A percentile compares a stretch with the other conserved stretches of the same genome.
These are phyloP conservation scores for Dillenia suffruticosa DNA, from an alignment of 164 flowering plant genomes.

Conservation along the genomic window DNA sequence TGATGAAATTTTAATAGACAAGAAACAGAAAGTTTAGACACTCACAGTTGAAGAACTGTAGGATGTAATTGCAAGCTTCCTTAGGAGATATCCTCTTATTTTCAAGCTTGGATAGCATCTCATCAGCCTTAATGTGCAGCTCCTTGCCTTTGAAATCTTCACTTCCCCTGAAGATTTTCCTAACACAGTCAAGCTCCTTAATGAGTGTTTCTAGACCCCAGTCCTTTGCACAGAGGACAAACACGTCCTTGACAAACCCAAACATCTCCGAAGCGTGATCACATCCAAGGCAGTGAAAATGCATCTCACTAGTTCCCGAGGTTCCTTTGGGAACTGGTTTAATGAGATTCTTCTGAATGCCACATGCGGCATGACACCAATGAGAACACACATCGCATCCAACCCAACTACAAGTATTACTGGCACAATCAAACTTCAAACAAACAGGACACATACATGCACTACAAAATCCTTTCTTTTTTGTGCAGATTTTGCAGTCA, in stretches of 20 bases:
- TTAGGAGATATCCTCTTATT: slow-evolving; percentile 46
- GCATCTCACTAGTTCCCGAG: slow-evolving; percentile 67
- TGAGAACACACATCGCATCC: slow-evolving; percentile 94
- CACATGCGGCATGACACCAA: slow-evolving; percentile 97
- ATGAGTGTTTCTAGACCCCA: slow-evolving; percentile 70
- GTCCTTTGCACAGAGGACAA: slow-evolving; percentile 59
- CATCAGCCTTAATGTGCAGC: slow-evolving; percentile 54
- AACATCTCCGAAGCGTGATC: slow-evolving; percentile 93
- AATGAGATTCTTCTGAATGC: slow-evolving; percentile 62
- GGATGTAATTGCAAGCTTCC: slow-evolving; percentile 60
- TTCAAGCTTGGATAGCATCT: slow-evolving; percentile 54
- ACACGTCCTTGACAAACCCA: slow-evolving; percentile 95
- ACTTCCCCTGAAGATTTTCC: slow-evolving; percentile 72
- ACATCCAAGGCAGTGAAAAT: slow-evolving; percentile 85
- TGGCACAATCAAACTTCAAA: slow-evolving; percentile 77
- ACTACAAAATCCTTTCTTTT: slow-evolving; percentile 86
- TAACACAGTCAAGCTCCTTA: slow-evolving; percentile 85
- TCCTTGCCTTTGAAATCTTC: slow-evolving; percentile 73
- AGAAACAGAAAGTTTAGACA: slow-evolving; percentile 14
- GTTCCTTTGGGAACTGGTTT: slow-evolving; percentile 69
- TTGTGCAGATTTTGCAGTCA: slow-evolving; percentile 89
- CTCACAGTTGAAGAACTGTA: slow-evolving; percentile 77
- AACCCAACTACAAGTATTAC: slow-evolving; percentile 95
- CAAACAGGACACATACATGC: slow-evolving; percentile 96
- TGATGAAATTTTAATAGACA: neutral